Base-by-base conservation (phyloP, 331 rosid species). In the Cydonia oblonga region DNA sequence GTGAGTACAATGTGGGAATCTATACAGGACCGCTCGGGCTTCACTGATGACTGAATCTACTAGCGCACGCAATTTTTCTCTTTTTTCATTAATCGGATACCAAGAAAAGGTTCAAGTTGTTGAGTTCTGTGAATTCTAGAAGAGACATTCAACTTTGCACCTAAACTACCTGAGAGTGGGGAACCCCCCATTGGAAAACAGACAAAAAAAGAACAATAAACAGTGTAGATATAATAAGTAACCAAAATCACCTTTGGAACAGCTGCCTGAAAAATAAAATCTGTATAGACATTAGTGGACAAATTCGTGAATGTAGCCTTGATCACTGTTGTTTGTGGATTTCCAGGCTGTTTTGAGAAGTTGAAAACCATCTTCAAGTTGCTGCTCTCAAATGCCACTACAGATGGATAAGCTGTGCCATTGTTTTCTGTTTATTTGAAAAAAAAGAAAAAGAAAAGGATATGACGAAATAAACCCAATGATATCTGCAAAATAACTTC, bases 181-280 rank as follows among this genome's bases (percentile, higher is more conserved):
- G 4, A 40, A 11, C n/a, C n/a, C 5, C 46, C 46, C 16, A 40
- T 3, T 40, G 44, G 15, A 12, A 40, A 40, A 40, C 46, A 40
- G 15, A 12, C 46, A 40, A 40, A 40, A 5, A 40, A 40, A 40
- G 16, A 40, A 40, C 49, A 40, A 12, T 40, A 40, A 40, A 40
- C 49, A 40, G 16, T 3, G 14, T 22, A 42, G 24, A 75, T 42
- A n/a, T n/a, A n/a, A 52, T 66, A n/a, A 23, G 42, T 64, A 71
- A 60, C 74, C 44, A 58, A 70, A 72, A 33, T 81, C 87, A 91
- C 99, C 99, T 95, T 95, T 3, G 99, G 98, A 83, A 95, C 97
- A 38, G 98, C 98, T 20, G 98, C 97, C 87, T 91, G 98, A 84
- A 95, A 95, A 84, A 91, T 84, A 74, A 95, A 95, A 85, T 88